Conservation (phyloP, 139 green algal genomes). For the Coccomyxa sp. region DNA sequence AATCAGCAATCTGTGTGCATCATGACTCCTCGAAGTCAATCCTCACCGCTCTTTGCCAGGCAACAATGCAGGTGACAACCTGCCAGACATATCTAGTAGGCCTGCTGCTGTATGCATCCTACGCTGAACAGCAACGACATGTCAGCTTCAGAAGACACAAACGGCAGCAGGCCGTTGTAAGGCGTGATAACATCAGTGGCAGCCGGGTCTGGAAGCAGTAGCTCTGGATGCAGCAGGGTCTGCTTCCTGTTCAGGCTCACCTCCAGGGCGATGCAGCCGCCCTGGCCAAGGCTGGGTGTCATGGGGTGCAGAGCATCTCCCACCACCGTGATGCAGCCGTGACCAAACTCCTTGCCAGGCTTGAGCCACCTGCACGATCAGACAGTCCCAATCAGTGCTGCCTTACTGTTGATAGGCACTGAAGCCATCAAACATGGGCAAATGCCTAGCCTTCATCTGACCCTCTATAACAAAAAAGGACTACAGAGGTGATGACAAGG, state of each 20-base stretch:
- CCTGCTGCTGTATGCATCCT: too few relatives aligned
- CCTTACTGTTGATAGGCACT: too few relatives aligned
- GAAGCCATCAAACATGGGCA: too few relatives aligned
- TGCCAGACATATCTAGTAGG: not conserved
- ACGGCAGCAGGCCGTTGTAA: not conserved
- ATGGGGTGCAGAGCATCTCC: slow-evolving; percentile 80
- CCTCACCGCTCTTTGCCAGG: not conserved
- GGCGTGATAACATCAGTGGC: not conserved
- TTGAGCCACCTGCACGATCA: too few relatives aligned
- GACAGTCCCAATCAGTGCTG: too few relatives aligned
- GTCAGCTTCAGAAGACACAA: not conserved
- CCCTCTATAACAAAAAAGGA: too few relatives aligned
- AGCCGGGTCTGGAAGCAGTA: not conserved
- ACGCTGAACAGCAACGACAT: not conserved
- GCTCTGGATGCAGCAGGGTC: not conserved
- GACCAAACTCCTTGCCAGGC: not conserved
- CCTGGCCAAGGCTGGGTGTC: slow-evolving; percentile 60
- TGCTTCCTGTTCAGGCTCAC: not conserved
- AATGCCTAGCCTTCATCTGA: too few relatives aligned
- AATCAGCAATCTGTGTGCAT: too few relatives aligned
- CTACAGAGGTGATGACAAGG: too few relatives aligned
- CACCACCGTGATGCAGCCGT: slow-evolving; percentile 40
- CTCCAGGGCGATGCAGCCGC: slow-evolving; percentile 60
- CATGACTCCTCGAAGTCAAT: too few relatives aligned
- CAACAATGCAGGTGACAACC: not conserved